A percentile compares a stretch with the other conserved stretches of the same genome.
phyloP scores from a whole-genome alignment of 768 basidiomycete species.

The Lactarius tabidus region DNA sequence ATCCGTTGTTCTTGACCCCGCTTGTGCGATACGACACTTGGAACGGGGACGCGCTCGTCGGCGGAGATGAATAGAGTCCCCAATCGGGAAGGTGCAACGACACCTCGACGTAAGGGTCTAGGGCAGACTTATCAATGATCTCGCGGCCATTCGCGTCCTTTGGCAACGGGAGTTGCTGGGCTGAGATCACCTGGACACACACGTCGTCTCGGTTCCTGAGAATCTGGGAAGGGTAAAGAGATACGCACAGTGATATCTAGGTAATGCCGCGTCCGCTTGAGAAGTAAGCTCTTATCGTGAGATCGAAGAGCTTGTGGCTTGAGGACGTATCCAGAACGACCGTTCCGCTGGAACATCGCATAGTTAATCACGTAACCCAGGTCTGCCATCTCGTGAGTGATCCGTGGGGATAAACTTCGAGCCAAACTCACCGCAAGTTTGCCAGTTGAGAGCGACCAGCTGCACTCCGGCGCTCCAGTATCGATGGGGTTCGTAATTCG shows the following conservation, averaged over 20 bases:
- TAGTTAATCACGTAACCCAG: slow-evolving; percentile 89
- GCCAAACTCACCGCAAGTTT: slow-evolving; percentile 73
- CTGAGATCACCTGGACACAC: slow-evolving; percentile 63
- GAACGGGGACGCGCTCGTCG: slow-evolving; percentile 36
- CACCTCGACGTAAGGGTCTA: slow-evolving; percentile 80
- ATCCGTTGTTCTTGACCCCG: slow-evolving; percentile 79
- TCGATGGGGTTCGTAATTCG: slow-evolving; percentile 84
- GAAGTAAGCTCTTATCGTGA: slow-evolving; percentile 56
- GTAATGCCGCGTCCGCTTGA: slow-evolving; percentile 50
- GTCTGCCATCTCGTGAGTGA: slow-evolving; percentile 45
- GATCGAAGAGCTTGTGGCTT: slow-evolving; percentile 76
- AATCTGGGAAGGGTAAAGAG: neutral
- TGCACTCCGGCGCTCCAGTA: slow-evolving; percentile 90
- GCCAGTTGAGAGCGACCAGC: slow-evolving; percentile 95
- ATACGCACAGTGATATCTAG: slow-evolving; percentile 58
- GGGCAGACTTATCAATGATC: slow-evolving; percentile 49
- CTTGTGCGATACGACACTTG: slow-evolving; percentile 55
- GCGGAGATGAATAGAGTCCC: slow-evolving; percentile 37
- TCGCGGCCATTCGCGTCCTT: slow-evolving; percentile 62
- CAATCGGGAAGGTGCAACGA: slow-evolving; percentile 75
- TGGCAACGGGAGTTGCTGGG: slow-evolving; percentile 80
- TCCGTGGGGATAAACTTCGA: neutral
- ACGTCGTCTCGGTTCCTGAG: neutral
- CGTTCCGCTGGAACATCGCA: slow-evolving; percentile 92
- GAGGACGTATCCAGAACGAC: slow-evolving; percentile 83